Evolutionary conservation across 441 rosid genomes (phyloP).

Genomic region (Adansonia madagascariensis): DNA sequence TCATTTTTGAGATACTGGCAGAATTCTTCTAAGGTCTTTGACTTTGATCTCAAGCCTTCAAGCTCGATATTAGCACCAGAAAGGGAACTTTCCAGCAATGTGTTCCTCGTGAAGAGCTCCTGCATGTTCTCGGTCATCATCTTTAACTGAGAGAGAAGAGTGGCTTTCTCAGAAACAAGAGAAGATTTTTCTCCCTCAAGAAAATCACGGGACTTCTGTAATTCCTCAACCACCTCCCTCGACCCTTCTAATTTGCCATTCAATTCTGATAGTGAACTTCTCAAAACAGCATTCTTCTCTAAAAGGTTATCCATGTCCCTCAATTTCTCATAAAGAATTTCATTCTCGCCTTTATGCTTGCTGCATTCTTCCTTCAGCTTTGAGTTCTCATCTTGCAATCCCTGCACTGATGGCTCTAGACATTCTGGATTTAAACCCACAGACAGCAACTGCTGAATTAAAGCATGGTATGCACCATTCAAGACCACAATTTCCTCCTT

Average conservation of each 20-base stretch:
- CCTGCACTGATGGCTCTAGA: slow-evolving; percentile 51
- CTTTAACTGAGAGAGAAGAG: slow-evolving; percentile 80
- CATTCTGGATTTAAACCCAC: slow-evolving; percentile 57
- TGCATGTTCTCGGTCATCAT: slow-evolving; percentile 67
- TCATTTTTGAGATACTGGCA: slow-evolving; percentile 58
- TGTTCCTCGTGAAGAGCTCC: slow-evolving; percentile 59
- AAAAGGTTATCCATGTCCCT: slow-evolving; percentile 47
- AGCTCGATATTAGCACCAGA: slow-evolving; percentile 64
- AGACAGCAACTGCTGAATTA: slow-evolving; percentile 54
- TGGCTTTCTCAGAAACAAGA: slow-evolving; percentile 55
- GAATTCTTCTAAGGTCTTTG: slow-evolving; percentile 65
- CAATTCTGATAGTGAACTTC: slow-evolving; percentile 53
- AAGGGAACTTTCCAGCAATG: slow-evolving; percentile 56
- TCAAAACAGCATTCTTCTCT: slow-evolving; percentile 62
- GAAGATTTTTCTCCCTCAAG: slow-evolving; percentile 64
- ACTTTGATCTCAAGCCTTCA: slow-evolving; percentile 60
- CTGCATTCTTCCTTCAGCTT: slow-evolving; percentile 49
- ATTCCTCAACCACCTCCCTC: slow-evolving; percentile 47
- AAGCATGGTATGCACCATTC: slow-evolving; percentile 46
- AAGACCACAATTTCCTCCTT: slow-evolving; percentile 50
- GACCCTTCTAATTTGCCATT: slow-evolving; percentile 53
- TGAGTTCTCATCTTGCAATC: slow-evolving; percentile 56
- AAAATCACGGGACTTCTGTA: slow-evolving; percentile 63
- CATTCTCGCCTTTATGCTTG: slow-evolving; percentile 46
- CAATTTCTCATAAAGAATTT: slow-evolving; percentile 44